These are phyloP conservation scores for Boletus rufocinnamomeus DNA, from an alignment of 768 basidiomycete species.

Conservation along the genomic window DNA sequence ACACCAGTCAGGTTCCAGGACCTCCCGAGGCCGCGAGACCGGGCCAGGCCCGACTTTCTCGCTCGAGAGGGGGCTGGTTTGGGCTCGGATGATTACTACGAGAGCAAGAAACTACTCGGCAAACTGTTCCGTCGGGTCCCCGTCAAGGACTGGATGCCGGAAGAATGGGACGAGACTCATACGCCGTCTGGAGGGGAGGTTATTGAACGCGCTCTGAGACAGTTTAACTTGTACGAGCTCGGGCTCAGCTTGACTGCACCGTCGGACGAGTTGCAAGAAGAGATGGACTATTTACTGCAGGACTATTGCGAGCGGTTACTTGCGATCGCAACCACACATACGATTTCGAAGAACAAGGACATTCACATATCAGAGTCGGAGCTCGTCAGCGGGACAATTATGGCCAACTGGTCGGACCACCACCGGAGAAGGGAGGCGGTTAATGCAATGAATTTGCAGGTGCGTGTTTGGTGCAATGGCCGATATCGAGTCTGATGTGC, in stretches of 20 bases:
- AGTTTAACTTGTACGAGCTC: constrained; percentile 31
- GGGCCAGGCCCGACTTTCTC: constrained; percentile 44
- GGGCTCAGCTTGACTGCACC: constrained; percentile 32
- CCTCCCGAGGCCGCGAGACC: constrained; percentile 34
- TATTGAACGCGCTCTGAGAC: constrained; percentile 30
- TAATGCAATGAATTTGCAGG: constrained; percentile 47
- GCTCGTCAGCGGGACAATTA: constrained; percentile 47
- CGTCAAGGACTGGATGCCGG: constrained; percentile 34
- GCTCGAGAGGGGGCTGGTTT: constrained; percentile 41
- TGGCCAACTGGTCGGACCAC: constrained; percentile 46
- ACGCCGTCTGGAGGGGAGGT: constrained; percentile 32
- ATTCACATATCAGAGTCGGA: constrained; percentile 42
- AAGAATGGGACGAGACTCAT: constrained; percentile 15
- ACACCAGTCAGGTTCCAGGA: constrained; percentile 39
- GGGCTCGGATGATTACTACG: constrained; percentile 35
- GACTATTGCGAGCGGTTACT: constrained; percentile 38
- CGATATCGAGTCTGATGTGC: constrained; percentile 1
- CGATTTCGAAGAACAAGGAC: constrained; percentile 40
- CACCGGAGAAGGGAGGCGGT: constrained; percentile 42
- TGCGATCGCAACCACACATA: constrained; percentile 39
- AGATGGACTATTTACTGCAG: constrained; percentile 41
- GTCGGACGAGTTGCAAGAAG: constrained; percentile 33
- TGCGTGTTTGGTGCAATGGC: constrained; percentile 15
- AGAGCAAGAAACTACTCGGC: constrained; percentile 46
- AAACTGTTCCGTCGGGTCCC: constrained; percentile 48